phyloP scores from a whole-genome alignment of 2,329 filamentous ascomycete genomes.

The Hymenoscyphus linearis region DNA sequence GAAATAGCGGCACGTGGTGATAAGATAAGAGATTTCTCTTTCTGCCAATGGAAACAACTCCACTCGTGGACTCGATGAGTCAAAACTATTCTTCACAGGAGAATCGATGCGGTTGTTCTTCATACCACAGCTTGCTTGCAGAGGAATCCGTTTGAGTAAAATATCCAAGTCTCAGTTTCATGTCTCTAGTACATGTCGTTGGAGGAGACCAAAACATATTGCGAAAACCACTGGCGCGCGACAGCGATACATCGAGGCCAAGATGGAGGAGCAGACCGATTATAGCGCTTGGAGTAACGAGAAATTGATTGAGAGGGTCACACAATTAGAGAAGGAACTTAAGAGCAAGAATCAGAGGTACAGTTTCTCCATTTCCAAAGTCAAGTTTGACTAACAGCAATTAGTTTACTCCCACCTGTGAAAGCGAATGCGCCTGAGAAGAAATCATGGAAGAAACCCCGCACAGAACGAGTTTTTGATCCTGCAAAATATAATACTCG shows the following conservation, averaged over 20 bases:
- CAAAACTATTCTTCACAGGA: neutral
- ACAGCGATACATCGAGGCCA: constrained; percentile 5
- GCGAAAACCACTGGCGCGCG: neutral
- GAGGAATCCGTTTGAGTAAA: constrained; percentile 9
- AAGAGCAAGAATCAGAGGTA: constrained; percentile 40
- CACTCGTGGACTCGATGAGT: neutral
- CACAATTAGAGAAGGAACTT: constrained; percentile 61
- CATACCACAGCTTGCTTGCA: neutral
- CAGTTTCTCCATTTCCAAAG: constrained; percentile 8
- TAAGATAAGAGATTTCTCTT: neutral
- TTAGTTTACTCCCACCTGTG: neutral
- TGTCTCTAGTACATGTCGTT: constrained; percentile 17
- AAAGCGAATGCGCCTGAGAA: constrained; percentile 29
- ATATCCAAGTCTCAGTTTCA: constrained; percentile 6
- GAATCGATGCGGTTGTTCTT: constrained; percentile 1
- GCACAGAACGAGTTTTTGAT: constrained; percentile 48
- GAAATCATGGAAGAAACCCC: constrained; percentile 35
- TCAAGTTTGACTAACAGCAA: neutral
- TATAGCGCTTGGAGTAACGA: constrained; percentile 66
- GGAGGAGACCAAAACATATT: constrained; percentile 15
- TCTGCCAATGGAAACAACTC: neutral
- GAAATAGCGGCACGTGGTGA: constrained; percentile 24
- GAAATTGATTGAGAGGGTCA: constrained; percentile 63
- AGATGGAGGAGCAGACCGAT: constrained; percentile 30
- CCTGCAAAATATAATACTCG: constrained; percentile 76